phyloP scores from a whole-genome alignment of 2,329 filamentous ascomycete species.

The Parafenestella ontariensis region DNA sequence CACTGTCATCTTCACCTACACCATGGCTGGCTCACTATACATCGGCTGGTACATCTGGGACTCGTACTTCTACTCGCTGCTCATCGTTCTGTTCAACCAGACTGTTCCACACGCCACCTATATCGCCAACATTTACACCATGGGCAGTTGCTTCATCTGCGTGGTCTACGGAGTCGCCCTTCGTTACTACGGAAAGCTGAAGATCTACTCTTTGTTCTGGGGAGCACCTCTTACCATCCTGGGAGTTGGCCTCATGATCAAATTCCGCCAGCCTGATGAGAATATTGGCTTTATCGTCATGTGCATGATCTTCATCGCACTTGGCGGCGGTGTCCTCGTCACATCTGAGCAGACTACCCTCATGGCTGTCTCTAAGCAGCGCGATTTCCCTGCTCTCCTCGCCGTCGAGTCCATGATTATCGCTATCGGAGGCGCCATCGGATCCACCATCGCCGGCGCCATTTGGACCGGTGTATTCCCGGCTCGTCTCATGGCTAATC shows the following conservation, averaged over 20 bases:
- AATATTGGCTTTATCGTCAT: slow-evolving; percentile 45
- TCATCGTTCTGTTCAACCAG: slow-evolving; percentile 50
- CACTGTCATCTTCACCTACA: slow-evolving; percentile 62
- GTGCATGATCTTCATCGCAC: slow-evolving; percentile 47
- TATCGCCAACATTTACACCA: slow-evolving; percentile 51
- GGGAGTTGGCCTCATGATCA: slow-evolving; percentile 47
- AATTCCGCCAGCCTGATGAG: slow-evolving; percentile 46
- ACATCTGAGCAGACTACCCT: slow-evolving; percentile 44
- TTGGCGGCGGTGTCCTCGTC: slow-evolving; percentile 44
- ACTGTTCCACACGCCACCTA: slow-evolving; percentile 45
- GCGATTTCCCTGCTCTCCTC: slow-evolving; percentile 41
- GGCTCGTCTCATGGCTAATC: slow-evolving; percentile 51
- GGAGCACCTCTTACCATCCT: slow-evolving; percentile 43
- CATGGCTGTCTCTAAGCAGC: slow-evolving; percentile 43
- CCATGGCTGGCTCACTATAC: slow-evolving; percentile 52
- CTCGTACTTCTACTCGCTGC: slow-evolving; percentile 52
- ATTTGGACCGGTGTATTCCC: slow-evolving; percentile 70
- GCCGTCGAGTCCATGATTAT: slow-evolving; percentile 65
- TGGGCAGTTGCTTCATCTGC: slow-evolving; percentile 43
- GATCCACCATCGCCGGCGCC: slow-evolving; percentile 64
- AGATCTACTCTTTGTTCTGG: slow-evolving; percentile 36
- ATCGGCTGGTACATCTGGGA: slow-evolving; percentile 50
- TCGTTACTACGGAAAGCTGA: slow-evolving; percentile 39
- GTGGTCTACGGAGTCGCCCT: slow-evolving; percentile 40
- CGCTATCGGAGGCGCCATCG: slow-evolving; percentile 59